Percentiles rank a stretch among this genome's conserved stretches.
Evolutionary conservation across 2,329 filamentous ascomycete species (phyloP).

Genomic region (Curvularia spicifera): DNA sequence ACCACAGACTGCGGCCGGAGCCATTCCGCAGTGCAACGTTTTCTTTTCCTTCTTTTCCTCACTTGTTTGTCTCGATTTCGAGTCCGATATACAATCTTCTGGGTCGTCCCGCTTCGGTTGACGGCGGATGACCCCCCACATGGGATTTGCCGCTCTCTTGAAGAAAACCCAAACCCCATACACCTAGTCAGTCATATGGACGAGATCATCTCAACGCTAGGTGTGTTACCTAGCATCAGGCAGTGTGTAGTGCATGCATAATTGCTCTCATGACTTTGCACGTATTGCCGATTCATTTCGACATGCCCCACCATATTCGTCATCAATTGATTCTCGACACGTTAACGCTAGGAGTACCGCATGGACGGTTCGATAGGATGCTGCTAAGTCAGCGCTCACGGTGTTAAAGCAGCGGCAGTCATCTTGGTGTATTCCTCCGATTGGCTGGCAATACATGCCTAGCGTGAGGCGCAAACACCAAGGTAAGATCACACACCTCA

Average conservation of each 20-base stretch:
- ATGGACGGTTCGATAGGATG: not conserved
- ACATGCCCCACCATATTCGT: not conserved
- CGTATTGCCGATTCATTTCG: not conserved
- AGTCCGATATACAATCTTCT: slow-evolving; percentile 12
- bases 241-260: not conserved
- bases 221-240: not conserved
- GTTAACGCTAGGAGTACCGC: not conserved
- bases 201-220: not conserved
- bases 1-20: not conserved
- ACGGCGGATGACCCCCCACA: slow-evolving; percentile 4
- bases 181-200: not conserved
- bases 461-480: not conserved
- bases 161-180: not conserved
- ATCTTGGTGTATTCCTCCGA: not conserved
- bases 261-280: not conserved
- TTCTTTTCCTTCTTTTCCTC: not conserved
- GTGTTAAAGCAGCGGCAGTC: not conserved
- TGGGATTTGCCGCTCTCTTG: slow-evolving; percentile 4
- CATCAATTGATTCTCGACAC: not conserved
- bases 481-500: not conserved
- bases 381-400: not conserved
- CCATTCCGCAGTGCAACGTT: not conserved
- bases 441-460: not conserved
- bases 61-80: slow-evolving; percentile 7
- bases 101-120: slow-evolving; percentile 14